A percentile compares a stretch with the other conserved stretches of the same genome.
phyloP scores from a whole-genome alignment of 2,329 filamentous ascomycete species.

The Colletotrichum horii region DNA sequence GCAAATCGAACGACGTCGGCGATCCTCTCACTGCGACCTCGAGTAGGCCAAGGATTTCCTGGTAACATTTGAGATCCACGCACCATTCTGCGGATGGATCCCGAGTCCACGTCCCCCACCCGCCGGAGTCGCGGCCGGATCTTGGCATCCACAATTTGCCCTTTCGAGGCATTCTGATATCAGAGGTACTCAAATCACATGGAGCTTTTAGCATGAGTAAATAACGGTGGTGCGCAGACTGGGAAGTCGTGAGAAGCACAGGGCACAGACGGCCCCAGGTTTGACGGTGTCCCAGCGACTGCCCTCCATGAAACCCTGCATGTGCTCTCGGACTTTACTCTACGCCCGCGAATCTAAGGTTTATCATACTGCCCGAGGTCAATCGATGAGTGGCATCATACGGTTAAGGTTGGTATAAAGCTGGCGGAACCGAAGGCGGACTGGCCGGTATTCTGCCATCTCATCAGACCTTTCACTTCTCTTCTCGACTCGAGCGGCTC shows the following conservation, averaged over 20 bases:
- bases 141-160: neutral
- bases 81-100: neutral
- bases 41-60: neutral
- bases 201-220: neutral
- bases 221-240: neutral
- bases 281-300: neutral
- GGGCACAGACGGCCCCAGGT: neutral
- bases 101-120: neutral
- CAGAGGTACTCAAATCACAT: neutral
- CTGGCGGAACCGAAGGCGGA: neutral
- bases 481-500: neutral
- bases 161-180: neutral
- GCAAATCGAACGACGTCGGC: neutral
- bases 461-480: neutral
- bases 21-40: neutral
- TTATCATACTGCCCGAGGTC: neutral
- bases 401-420: constrained; percentile 2
- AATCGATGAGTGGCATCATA: neutral
- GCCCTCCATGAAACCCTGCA: neutral
- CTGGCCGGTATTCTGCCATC: neutral
- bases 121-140: neutral
- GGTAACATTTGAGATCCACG: neutral
- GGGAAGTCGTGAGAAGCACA: neutral
- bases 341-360: neutral
- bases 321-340: neutral